Evolutionary conservation across 2,329 filamentous ascomycete genomes (phyloP).

Genomic region (Cadophora sp.): DNA sequence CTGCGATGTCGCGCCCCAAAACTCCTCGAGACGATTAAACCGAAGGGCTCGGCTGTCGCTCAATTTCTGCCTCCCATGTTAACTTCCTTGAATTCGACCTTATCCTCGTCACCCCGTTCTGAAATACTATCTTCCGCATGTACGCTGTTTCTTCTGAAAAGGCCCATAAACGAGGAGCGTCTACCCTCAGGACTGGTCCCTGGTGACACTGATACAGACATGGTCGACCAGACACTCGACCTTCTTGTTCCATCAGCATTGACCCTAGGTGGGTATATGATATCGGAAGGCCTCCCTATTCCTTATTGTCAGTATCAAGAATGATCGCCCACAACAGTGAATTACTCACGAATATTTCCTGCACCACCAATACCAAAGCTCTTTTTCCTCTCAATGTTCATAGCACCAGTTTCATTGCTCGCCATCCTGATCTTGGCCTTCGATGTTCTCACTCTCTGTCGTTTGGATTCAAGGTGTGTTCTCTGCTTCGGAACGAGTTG

Average conservation of each 20-base stretch:
- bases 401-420: constrained; percentile 8
- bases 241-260: constrained; percentile 36
- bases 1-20: background rate
- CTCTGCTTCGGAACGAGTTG: constrained; percentile 21
- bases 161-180: constrained; percentile 26
- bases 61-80: constrained; percentile 17
- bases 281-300: constrained; percentile 41
- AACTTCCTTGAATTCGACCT: constrained; percentile 21
- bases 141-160: constrained; percentile 33
- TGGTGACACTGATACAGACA: constrained; percentile 18
- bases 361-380: constrained; percentile 44
- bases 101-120: background rate
- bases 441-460: constrained; percentile 4
- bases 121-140: constrained; percentile 4
- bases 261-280: constrained; percentile 34
- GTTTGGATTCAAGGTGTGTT: constrained; percentile 19
- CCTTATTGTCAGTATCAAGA: background rate
- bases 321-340: background rate
- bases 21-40: background rate
- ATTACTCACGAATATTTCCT: constrained; percentile 42
- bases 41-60: background rate
- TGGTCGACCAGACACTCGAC: constrained; percentile 35
- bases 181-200: constrained; percentile 32
- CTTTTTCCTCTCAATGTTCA: constrained; percentile 33
- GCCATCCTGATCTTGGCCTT: constrained; percentile 17